Conservation (phyloP, 352 stramenopile species). For the Phytophthora syringae region DNA sequence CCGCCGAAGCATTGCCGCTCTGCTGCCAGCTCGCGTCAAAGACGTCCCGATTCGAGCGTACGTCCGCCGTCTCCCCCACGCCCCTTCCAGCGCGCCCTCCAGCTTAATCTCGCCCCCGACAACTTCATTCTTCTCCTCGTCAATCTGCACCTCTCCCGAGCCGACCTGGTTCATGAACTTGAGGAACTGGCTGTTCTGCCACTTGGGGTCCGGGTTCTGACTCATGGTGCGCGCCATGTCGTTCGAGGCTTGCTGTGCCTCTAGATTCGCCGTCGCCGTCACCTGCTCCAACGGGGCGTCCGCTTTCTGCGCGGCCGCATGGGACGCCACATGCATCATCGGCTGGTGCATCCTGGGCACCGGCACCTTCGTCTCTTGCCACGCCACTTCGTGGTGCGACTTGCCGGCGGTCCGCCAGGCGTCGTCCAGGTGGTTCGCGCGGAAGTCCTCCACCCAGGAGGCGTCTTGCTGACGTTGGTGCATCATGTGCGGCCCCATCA, state of each 20-base stretch:
- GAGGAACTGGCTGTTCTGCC: conserved; percentile 88
- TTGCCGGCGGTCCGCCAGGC: conserved; percentile 69
- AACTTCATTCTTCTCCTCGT: conserved; percentile 83
- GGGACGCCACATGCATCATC: conserved; percentile 25
- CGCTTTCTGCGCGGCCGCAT: conserved; percentile 23
- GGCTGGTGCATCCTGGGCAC: conserved; percentile 49
- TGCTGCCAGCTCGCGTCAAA: conserved; percentile 63
- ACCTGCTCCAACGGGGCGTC: conserved; percentile 32
- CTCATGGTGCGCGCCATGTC: conserved; percentile 83
- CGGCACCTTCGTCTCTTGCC: conserved; percentile 62
- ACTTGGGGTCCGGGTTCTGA: conserved; percentile 82
- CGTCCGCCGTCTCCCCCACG: conserved; percentile 60
- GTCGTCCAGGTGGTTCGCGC: conserved; percentile 60
- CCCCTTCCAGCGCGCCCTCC: conserved; percentile 68
- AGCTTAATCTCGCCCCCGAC: conserved; percentile 41
- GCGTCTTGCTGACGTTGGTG: conserved; percentile 49
- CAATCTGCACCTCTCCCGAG: conserved; percentile 71
- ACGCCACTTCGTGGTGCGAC: conserved; percentile 66
- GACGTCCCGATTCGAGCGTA: conserved; percentile 66
- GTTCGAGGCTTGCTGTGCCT: conserved; percentile 61
- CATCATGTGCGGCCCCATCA: conserved; percentile 38
- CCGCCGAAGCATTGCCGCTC: conserved; percentile 33
- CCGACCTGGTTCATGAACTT: conserved; percentile 88
- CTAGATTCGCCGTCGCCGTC: conserved; percentile 31
- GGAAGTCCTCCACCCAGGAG: conserved; percentile 80